Evolutionary conservation across 805 yeast genomes (phyloP).

Genomic region (Saccharomycopsis sp.): DNA sequence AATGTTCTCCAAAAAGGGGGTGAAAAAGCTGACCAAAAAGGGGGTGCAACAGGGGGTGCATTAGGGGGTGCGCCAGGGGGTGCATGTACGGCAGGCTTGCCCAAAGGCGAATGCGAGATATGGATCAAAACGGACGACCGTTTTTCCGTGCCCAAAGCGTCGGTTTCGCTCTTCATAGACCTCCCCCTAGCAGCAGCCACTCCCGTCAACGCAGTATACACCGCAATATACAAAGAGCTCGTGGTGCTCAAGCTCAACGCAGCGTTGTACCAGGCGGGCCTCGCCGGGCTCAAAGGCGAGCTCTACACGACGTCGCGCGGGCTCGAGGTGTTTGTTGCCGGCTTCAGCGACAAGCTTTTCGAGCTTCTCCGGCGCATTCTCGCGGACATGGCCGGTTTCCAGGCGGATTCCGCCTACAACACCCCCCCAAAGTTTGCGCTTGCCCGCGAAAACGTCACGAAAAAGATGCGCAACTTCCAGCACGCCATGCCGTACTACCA

Average conservation of each 20-base stretch:
- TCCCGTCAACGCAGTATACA: conserved; percentile 49
- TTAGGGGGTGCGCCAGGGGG: too few species aligned
- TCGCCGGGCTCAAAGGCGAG: conserved; percentile 65
- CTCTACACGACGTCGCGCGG: conserved; percentile 65
- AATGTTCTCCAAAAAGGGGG: too few species aligned
- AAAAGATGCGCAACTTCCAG: conserved; percentile 62
- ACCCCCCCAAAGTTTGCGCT: conserved; percentile 51
- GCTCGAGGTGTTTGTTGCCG: conserved; percentile 56
- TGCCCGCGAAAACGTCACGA: conserved; percentile 54
- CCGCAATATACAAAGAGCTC: conserved; percentile 61
- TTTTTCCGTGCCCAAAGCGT: conserved; percentile 83
- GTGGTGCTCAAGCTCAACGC: conserved; percentile 72
- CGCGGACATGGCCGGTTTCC: conserved; percentile 35
- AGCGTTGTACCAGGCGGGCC: conserved; percentile 71
- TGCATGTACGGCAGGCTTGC: too few species aligned
- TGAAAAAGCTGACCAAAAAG: too few species aligned
- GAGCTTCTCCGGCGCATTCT: conserved; percentile 56
- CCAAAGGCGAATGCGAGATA: too few species aligned
- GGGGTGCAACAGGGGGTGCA: too few species aligned
- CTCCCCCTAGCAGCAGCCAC: conserved; percentile 56
- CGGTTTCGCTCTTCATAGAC: conserved; percentile 56
- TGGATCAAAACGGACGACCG: conserved; percentile 92
- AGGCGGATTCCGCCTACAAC: conserved; percentile 14
- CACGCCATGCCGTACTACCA: conserved; percentile 75
- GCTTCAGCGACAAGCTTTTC: conserved; percentile 78